A percentile compares a stretch with the other conserved stretches of the same genome.
phyloP scores from a whole-genome alignment of 2,329 filamentous ascomycete genomes.

The Zymoseptoria ardabiliae region DNA sequence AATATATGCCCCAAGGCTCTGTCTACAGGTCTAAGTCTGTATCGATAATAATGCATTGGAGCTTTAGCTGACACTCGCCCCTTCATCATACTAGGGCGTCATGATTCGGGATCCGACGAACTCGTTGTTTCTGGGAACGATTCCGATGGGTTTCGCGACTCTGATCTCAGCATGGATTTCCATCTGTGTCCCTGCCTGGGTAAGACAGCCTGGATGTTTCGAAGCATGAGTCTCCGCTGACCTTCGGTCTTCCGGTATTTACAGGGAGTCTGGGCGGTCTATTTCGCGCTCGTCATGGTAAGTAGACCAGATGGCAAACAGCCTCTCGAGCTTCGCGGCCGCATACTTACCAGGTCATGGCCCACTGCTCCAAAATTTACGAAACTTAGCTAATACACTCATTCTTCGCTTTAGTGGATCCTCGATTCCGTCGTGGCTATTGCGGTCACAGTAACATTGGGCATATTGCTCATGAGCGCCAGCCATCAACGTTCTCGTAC shows the following conservation, averaged over 20 bases:
- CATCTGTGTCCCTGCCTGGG: conserved; percentile 20
- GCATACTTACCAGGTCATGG: too few relatives aligned
- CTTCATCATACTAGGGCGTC: conserved; percentile 24
- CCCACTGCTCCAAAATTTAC: too few relatives aligned
- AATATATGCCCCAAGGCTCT: too few relatives aligned
- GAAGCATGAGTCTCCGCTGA: not conserved
- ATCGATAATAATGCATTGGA: too few relatives aligned
- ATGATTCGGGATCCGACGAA: conserved; percentile 63
- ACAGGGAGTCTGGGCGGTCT: conserved; percentile 39
- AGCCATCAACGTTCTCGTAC: not conserved
- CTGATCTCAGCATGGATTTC: conserved; percentile 22
- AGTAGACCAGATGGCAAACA: too few relatives aligned
- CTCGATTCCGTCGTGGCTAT: conserved; percentile 40
- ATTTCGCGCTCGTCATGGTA: conserved; percentile 37
- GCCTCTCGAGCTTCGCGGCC: too few relatives aligned
- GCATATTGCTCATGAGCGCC: conserved; percentile 35
- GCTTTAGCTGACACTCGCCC: too few relatives aligned
- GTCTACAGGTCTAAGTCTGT: too few relatives aligned
- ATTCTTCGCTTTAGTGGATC: conserved; percentile 32
- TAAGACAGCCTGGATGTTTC: not conserved
- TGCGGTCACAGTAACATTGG: conserved; percentile 21
- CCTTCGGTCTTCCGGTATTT: not conserved
- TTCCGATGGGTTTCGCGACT: conserved; percentile 28
- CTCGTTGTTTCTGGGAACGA: conserved; percentile 56
- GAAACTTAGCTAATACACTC: too few relatives aligned